Evolutionary conservation across 352 stramenopile genomes (phyloP).

Genomic region (Globisporangium emineosum): DNA sequence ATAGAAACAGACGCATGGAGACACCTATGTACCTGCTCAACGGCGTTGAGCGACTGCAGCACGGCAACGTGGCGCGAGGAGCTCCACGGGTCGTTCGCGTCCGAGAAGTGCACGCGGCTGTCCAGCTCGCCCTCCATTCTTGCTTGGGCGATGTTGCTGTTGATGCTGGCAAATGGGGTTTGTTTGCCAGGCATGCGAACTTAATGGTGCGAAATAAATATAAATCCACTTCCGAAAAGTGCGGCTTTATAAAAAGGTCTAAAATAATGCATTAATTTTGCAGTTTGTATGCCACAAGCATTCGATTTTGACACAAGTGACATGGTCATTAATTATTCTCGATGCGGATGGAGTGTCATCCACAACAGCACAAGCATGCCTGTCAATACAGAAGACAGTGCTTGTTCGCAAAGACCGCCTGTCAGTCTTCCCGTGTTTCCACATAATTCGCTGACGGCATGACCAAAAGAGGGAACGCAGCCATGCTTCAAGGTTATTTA

Average conservation of each 20-base stretch:
- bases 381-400: no score
- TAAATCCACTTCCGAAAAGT: background rate
- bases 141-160: background rate
- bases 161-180: background rate
- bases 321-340: no score
- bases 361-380: no score
- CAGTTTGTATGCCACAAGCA: background rate
- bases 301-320: background rate
- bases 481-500: background rate
- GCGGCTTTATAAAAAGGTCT: background rate
- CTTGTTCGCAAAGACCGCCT: no score
- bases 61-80: conserved; percentile 71
- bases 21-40: conserved; percentile 62
- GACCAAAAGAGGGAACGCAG: background rate
- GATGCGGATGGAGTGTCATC: no score
- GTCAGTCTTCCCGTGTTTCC: no score
- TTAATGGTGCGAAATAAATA: background rate
- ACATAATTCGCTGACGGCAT: no score
- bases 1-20: background rate
- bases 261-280: background rate
- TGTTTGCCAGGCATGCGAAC: background rate
- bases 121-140: conserved; percentile 61
- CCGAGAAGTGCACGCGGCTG: conserved; percentile 78
- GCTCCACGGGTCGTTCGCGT: conserved; percentile 62
- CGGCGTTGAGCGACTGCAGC: conserved; percentile 66